Evolutionary conservation across 495 filamentous ascomycete genomes (phyloP).

Genomic region (Bacidia gigantensis): DNA sequence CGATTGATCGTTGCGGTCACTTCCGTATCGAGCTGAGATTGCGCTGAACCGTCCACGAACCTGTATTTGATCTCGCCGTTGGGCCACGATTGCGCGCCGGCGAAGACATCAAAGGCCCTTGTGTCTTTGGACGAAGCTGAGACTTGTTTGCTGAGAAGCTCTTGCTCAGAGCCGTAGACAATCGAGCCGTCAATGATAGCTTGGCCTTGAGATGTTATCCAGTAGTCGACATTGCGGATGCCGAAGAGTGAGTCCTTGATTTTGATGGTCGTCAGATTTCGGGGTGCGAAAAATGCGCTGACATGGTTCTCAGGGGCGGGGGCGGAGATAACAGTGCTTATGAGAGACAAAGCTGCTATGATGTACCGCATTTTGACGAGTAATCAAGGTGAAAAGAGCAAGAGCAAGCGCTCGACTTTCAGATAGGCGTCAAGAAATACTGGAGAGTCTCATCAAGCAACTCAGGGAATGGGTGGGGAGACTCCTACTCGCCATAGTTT

Average conservation of each 20-base stretch:
- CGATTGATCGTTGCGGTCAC: background rate
- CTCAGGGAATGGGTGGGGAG: too few species aligned
- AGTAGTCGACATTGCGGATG: background rate
- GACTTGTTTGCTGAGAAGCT: background rate
- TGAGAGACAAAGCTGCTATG: too few species aligned
- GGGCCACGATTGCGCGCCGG: background rate
- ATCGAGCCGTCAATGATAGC: background rate
- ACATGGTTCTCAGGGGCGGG: too few species aligned
- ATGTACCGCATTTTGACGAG: too few species aligned
- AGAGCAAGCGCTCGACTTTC: too few species aligned
- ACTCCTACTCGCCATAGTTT: too few species aligned
- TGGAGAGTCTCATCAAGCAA: too few species aligned
- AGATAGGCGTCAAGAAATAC: too few species aligned
- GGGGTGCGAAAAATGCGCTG: too few species aligned
- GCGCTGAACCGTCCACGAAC: background rate
- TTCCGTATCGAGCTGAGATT: background rate
- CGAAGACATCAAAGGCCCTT: too few species aligned
- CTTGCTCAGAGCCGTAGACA: background rate
- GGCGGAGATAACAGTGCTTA: too few species aligned
- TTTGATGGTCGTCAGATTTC: background rate
- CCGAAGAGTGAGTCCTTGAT: background rate
- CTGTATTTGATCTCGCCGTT: background rate
- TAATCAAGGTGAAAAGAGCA: too few species aligned
- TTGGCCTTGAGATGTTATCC: background rate
- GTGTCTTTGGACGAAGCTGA: background rate